phyloP scores from a whole-genome alignment of 768 basidiomycete genomes.

The Wakefieldia striispora region DNA sequence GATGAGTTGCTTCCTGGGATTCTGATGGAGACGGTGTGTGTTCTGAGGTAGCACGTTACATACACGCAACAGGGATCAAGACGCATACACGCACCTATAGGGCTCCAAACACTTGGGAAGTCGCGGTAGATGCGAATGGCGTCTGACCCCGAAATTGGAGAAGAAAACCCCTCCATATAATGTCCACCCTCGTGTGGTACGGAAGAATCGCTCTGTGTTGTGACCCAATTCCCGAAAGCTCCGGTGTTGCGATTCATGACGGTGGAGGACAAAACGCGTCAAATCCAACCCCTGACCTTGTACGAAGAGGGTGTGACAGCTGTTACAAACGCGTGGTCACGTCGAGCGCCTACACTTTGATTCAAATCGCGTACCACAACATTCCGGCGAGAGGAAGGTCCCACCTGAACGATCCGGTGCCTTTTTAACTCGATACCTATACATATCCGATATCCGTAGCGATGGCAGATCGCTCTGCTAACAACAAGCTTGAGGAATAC shows the following conservation, averaged over 20 bases:
- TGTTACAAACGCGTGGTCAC: constrained; percentile 29
- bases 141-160: constrained; percentile 7
- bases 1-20: constrained; percentile 12
- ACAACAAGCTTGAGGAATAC: constrained; percentile 66
- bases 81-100: constrained; percentile 29
- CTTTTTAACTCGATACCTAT: constrained; percentile 4
- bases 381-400: background rate
- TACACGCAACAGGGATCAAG: background rate
- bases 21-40: constrained; percentile 37
- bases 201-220: background rate
- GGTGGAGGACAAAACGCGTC: constrained; percentile 8
- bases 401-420: background rate
- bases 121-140: constrained; percentile 5
- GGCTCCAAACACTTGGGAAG: constrained; percentile 5
- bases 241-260: constrained; percentile 16
- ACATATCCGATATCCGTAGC: constrained; percentile 9
- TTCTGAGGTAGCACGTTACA: constrained; percentile 29
- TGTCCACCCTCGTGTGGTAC: background rate
- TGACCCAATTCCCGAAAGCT: background rate
- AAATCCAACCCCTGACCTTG: background rate
- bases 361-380: constrained; percentile 5
- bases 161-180: background rate
- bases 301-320: constrained; percentile 14
- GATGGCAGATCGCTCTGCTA: constrained; percentile 38
- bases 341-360: constrained; percentile 3